Evolutionary conservation across 352 stramenopile genomes (phyloP), one percentile per base, ranked within the genome.

Genomic region (Globisporangium recalcitrans): DNA sequence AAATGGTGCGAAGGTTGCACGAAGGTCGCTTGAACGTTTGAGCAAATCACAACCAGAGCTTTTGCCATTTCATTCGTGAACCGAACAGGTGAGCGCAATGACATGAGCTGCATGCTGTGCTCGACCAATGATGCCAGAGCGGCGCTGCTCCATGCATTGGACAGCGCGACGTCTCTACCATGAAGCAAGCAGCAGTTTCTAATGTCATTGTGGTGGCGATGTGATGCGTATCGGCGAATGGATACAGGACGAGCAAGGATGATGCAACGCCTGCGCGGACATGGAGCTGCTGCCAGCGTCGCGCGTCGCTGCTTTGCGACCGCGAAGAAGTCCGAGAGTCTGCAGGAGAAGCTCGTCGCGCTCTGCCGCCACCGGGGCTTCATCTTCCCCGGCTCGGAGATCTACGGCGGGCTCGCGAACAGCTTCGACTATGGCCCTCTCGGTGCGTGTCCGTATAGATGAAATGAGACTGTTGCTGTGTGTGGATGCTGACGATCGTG

Each of bases 381-480:
- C 65, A 80, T 98, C 24, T 98, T 98, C 70, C 91, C 90, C 0
- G 95, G 90, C 14, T 97, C 85, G 14, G 92, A 99, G 70, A 97
- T 99, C 67, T 99, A 99, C 78, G 98, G 98, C 63, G 96, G 96
- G 3, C 94, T 98, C 60, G 91, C 91, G 60, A 98, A 97, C 69
- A 98, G 97, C 74, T 99, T 98, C 74, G 97, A 99, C 82, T 99
- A 98, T 68, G 97, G 97, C 26, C 97, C 96, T 9, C 80, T 91
- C 19, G 84, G 77, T 85, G 53, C 40, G 66, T 53, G 10, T 53
- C 8, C 24, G 22, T 22, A 38, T 44, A 38, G 47, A 11, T 13
- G 27, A 13, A 1, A 36, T n/a, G n/a, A n/a, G n/a, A n/a, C n/a
- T n/a, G n/a, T 22, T 11, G 24, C 21, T 26, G 9, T 32, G 14